phyloP scores from a whole-genome alignment of 306 rosid species.

The Neltuma alba region DNA sequence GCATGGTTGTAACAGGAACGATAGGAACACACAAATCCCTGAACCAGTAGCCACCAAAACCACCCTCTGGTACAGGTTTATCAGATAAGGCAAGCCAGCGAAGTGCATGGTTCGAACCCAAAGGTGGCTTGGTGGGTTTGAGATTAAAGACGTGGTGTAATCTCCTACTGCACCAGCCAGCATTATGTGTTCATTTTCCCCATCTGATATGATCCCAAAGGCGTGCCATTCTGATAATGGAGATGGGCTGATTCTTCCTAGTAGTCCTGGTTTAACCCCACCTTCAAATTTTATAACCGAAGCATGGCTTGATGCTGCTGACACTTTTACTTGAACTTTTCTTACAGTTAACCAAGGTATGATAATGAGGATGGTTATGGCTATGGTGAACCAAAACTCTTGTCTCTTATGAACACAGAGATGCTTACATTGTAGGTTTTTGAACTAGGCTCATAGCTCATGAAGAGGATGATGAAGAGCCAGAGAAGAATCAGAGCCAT shows the following conservation, averaged over 20 bases:
- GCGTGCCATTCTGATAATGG: constrained; percentile 62
- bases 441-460: constrained; percentile 29
- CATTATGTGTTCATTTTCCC: constrained; percentile 46
- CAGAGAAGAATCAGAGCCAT: constrained; percentile 46
- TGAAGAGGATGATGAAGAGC: constrained; percentile 34
- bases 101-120: constrained; percentile 50
- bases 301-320: constrained; percentile 47
- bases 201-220: constrained; percentile 52
- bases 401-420: constrained; percentile 29
- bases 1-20: constrained; percentile 60
- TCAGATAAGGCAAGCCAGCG: constrained; percentile 49
- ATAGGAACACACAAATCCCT: constrained; percentile 72
- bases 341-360: constrained; percentile 52
- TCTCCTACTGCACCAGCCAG: constrained; percentile 56
- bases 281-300: constrained; percentile 45
- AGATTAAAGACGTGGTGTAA: constrained; percentile 43
- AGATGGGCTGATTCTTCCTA: constrained; percentile 53
- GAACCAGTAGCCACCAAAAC: constrained; percentile 59
- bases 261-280: constrained; percentile 48
- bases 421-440: constrained; percentile 21
- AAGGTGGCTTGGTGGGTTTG: constrained; percentile 38
- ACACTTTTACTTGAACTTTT: constrained; percentile 35
- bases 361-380: constrained; percentile 39
- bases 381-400: constrained; percentile 48
- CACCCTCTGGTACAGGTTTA: constrained; percentile 43